phyloP scores from a whole-genome alignment of 2,329 filamentous ascomycete genomes.

The Aspergillus sp. region DNA sequence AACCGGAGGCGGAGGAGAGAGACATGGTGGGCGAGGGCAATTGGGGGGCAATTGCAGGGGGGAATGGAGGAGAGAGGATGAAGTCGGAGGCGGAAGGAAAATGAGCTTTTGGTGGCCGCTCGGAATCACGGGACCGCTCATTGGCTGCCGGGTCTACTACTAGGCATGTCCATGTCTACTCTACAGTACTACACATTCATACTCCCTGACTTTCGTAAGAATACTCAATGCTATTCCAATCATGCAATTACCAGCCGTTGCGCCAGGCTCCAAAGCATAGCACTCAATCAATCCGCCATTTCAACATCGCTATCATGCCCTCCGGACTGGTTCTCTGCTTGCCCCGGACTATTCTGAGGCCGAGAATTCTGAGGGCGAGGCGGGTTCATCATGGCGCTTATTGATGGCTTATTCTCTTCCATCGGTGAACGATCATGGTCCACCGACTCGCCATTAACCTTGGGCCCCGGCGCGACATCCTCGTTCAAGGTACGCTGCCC shows the following conservation, averaged over 20 bases:
- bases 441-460: conserved; percentile 15
- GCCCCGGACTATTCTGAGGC: conserved; percentile 45
- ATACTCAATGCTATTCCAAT: no score
- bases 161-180: no score
- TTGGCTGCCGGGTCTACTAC: conserved; percentile 25
- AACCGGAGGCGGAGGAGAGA: conserved; percentile 59
- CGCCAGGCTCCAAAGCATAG: no score
- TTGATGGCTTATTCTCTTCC: conserved; percentile 13
- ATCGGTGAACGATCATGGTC: conserved; percentile 8
- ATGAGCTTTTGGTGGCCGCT: conserved; percentile 32
- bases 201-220: no score
- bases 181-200: no score
- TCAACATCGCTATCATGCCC: conserved; percentile 46
- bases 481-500: conserved; percentile 31
- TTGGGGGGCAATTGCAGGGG: conserved; percentile 14
- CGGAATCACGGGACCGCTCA: conserved; percentile 33
- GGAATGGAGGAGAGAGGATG: conserved; percentile 27
- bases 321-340: conserved; percentile 35
- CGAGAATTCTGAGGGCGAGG: conserved; percentile 43
- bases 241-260: no score
- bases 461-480: conserved; percentile 7
- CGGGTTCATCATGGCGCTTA: conserved; percentile 21
- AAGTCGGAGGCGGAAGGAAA: conserved; percentile 24
- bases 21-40: conserved; percentile 26
- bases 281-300: conserved; percentile 46